Base-by-base conservation (phyloP, 805 yeast genomes). In the Cyberlindnera galapagoensis region DNA sequence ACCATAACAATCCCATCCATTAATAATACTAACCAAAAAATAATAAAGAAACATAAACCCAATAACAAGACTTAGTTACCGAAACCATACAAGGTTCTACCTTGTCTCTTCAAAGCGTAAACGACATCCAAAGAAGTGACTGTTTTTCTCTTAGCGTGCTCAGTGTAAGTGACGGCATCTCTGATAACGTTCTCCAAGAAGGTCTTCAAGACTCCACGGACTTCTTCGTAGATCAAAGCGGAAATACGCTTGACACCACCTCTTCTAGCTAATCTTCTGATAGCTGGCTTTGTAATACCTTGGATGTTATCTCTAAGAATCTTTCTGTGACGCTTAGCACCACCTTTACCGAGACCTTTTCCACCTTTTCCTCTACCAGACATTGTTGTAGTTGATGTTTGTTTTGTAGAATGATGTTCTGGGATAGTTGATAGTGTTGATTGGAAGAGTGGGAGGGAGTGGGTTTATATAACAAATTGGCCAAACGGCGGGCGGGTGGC, bases 211-310 rank as follows among this genome's bases (percentile, higher is more conserved):
- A 92, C 97, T 53, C 82, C 88, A 76, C 98, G 87, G 61, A 92
- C 95, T 74, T 90, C 97, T 72, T 90, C 98, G 75, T 90, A 90
- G 66, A 90, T 90, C 63, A 88, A 74, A 65, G 95, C 97, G 44
- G 97, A 90, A 59, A 90, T 90, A 84, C 98, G 95, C 82, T 90
- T 90, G 63, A 90, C 98, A 88, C 98, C 98, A 74, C 98, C 98
- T 85, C 98, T 87, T 81, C 98, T 90, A 33, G 98, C 98, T 59
- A 90, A 82, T 85, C 98, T 90, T 77, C 98, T 87, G 63, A 90
- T 90, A 62, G 98, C 98, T 63, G 98, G 98, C 80, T 90, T 90
- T 46, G 98, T 90, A 65, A 90, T 90, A 76, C 98, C 98, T 73
- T 88, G 97, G 54, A 92, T 90, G 90, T 90, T 92, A 69, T 92